These are phyloP conservation scores for Vigna unguiculata DNA, from an alignment of 306 rosid species.

Conservation along the genomic window DNA sequence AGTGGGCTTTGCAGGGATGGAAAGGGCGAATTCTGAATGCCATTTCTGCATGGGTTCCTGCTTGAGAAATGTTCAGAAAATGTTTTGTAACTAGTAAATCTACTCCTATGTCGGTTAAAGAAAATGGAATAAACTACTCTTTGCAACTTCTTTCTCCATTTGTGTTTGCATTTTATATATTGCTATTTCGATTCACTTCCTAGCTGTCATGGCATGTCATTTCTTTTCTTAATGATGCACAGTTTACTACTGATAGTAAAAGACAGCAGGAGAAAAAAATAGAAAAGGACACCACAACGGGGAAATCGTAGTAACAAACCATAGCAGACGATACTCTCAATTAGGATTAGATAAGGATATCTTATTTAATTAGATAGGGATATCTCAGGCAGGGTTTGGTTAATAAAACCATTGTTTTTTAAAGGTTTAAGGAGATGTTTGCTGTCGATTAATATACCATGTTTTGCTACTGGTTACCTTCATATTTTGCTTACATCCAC, in stretches of 20 bases:
- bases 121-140: background rate
- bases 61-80: conserved; percentile 38
- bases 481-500: background rate
- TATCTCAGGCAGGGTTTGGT: too few species aligned
- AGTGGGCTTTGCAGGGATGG: conserved; percentile 89
- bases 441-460: too few species aligned
- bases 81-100: conserved; percentile 16
- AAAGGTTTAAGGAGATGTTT: too few species aligned
- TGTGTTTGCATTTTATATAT: conserved; percentile 6
- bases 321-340: background rate
- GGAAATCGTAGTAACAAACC: conserved; percentile 5
- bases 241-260: background rate
- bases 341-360: conserved; percentile 6
- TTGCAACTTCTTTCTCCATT: conserved; percentile 4
- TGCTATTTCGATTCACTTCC: conserved; percentile 29
- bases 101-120: conserved; percentile 3
- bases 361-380: background rate
- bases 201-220: conserved; percentile 4
- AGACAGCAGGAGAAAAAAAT: background rate
- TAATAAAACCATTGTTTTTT: too few species aligned
- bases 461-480: too few species aligned
- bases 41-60: conserved; percentile 76
- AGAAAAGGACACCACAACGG: background rate
- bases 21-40: conserved; percentile 72
- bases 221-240: background rate